Conservation (phyloP, 2,329 filamentous ascomycete species). For the Aspergillus carbonarius region DNA sequence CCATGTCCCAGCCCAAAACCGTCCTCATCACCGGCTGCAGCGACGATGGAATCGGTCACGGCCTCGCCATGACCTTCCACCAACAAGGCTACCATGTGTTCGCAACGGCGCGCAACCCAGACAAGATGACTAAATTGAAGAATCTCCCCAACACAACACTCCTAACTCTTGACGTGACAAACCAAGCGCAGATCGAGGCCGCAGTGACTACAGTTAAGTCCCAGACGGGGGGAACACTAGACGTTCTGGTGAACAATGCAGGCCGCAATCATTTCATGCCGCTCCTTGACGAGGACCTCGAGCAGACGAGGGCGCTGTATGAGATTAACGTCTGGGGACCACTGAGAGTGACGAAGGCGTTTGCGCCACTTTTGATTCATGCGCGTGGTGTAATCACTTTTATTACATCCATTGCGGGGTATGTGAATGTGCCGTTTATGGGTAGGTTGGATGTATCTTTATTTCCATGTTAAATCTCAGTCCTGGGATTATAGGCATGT, state of each 20-base stretch:
- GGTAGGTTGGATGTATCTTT: conserved; percentile 5
- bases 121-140: conserved; percentile 28
- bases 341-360: conserved; percentile 17
- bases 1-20: not conserved
- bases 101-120: conserved; percentile 34
- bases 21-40: conserved; percentile 43
- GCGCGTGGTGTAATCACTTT: conserved; percentile 23
- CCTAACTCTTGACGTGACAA: conserved; percentile 31
- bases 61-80: conserved; percentile 37
- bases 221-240: conserved; percentile 34
- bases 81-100: conserved; percentile 36
- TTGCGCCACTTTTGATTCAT: conserved; percentile 29
- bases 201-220: conserved; percentile 19
- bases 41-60: conserved; percentile 39
- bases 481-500: too few relatives aligned
- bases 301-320: conserved; percentile 26
- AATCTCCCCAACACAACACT: conserved; percentile 25
- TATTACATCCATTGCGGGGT: conserved; percentile 20
- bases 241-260: conserved; percentile 47
- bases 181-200: conserved; percentile 26
- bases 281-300: conserved; percentile 36
- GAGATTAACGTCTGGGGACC: conserved; percentile 22
- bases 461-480: too few relatives aligned
- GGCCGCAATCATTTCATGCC: conserved; percentile 37
- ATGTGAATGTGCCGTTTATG: conserved; percentile 30